Conservation (phyloP, 768 basidiomycete species). For the Trametes gibbosa region DNA sequence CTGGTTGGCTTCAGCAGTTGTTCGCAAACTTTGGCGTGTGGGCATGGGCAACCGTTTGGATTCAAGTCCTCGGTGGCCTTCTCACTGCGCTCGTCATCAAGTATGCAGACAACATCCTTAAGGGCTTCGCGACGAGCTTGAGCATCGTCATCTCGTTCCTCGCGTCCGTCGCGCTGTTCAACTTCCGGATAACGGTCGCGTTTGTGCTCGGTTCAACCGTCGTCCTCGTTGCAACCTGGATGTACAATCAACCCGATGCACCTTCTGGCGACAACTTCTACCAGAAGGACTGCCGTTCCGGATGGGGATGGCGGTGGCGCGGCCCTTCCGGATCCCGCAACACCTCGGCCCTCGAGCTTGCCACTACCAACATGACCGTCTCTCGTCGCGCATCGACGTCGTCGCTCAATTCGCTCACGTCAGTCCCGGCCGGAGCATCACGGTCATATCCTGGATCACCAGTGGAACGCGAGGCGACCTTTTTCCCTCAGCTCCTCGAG, state of each 20-base stretch:
- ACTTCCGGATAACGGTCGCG: slow-evolving; percentile 81
- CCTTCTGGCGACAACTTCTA: slow-evolving; percentile 12
- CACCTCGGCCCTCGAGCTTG: slow-evolving; percentile 26
- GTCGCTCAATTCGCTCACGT: slow-evolving; percentile 27
- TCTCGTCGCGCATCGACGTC: slow-evolving; percentile 30
- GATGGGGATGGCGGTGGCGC: slow-evolving; percentile 27
- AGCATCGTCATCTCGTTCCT: slow-evolving; percentile 95
- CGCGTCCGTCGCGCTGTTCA: slow-evolving; percentile 86
- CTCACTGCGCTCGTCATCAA: slow-evolving; percentile 94
- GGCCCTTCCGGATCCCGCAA: slow-evolving; percentile 17
- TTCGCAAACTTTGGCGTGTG: slow-evolving; percentile 86
- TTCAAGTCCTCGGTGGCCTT: slow-evolving; percentile 90
- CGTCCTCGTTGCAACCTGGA: slow-evolving; percentile 86
- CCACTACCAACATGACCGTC: slow-evolving; percentile 20
- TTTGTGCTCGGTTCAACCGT: slow-evolving; percentile 83
- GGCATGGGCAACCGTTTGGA: slow-evolving; percentile 88
- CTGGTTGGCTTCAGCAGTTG: slow-evolving; percentile 43
- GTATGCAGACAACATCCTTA: slow-evolving; percentile 87
- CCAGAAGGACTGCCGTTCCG: slow-evolving; percentile 8
- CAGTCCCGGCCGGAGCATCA: slow-evolving; percentile 9
- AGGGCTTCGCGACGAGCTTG: slow-evolving; percentile 93
- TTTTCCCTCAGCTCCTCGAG: slow-evolving; percentile 24
- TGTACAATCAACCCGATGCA: slow-evolving; percentile 77
- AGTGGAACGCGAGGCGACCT: slow-evolving; percentile 25
- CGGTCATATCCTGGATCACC: slow-evolving; percentile 27